phyloP scores from a whole-genome alignment of 225 moss, liverwort and hornwort genomes.

The Anthoceros angustus region DNA sequence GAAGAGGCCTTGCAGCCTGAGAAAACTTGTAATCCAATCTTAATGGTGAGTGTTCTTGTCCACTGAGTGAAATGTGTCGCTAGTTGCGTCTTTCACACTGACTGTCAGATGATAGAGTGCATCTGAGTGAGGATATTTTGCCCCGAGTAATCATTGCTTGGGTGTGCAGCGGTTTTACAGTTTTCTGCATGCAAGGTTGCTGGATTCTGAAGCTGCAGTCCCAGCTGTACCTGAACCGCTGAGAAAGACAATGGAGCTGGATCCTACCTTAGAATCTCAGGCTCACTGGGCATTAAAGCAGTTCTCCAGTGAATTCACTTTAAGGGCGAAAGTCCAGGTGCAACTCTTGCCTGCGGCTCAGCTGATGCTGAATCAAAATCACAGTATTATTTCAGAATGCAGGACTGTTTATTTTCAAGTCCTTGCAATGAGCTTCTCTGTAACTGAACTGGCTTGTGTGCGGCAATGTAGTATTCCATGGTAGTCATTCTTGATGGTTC shows the following conservation, averaged over 20 bases:
- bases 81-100: too few relatives aligned
- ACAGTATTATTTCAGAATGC: background rate
- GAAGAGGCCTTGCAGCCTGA: constrained; percentile 72
- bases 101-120: background rate
- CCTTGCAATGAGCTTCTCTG: background rate
- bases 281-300: constrained; percentile 27
- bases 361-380: background rate
- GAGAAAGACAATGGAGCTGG: constrained; percentile 44
- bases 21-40: constrained; percentile 62
- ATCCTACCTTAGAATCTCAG: constrained; percentile 20
- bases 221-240: constrained; percentile 56
- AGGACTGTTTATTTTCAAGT: too few relatives aligned
- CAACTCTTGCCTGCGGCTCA: background rate
- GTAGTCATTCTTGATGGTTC: background rate
- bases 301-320: constrained; percentile 42
- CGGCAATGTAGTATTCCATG: background rate
- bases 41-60: constrained; percentile 36
- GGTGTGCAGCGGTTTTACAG: constrained; percentile 64
- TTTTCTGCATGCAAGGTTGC: constrained; percentile 44
- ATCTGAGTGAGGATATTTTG: background rate
- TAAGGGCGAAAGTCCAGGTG: constrained; percentile 62
- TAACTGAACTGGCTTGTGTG: background rate
- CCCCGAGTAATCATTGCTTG: background rate
- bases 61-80: background rate
- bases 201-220: constrained; percentile 48